Evolutionary conservation across 768 basidiomycete species (phyloP), one percentile per base, ranked within the genome.

Genomic region (Lentinula sp.): DNA sequence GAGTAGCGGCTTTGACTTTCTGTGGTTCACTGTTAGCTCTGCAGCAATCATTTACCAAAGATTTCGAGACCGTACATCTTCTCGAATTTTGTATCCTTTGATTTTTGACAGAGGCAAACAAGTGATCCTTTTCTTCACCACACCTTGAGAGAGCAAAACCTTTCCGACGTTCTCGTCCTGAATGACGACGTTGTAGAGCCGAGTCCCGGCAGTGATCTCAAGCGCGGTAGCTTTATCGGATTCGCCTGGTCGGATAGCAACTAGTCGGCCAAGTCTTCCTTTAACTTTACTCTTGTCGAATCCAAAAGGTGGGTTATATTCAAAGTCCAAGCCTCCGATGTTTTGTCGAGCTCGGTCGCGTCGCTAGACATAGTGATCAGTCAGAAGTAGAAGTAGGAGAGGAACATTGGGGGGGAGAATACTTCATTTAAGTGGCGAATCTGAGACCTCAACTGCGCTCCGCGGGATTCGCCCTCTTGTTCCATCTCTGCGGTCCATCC

Each of bases 31-130:
- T 16, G 35, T 20, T 16, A 52, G 12, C 35, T 2, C 18, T 54
- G 9, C 48, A 1, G 8, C 32, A 35, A 59, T 16, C 7, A 51
- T 5, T 33, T 28, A 37, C 36, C 53, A 57, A 32, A 6, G 16
- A 43, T 15, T 41, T 52, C 6, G 10, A 18, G 60, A 71, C 66
- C 72, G 76, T 80, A 80, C 91, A 61, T 71, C 67, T 4, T 70
- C 59, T 36, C 72, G 63, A 13, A 83, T 68, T 15, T 70, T 81
- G 66, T 79, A 83, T 1, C 86, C 80, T 57, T 83, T 85, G 68
- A 99, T 95, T 76, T 94, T 96, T 73, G 88, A 96, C 52, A 99
- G 76, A 0, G 96, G 96, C 65, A 98, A 94, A 72, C 97, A 86
- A 0, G 94, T 97, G 18, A 96, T 91, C 18, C 95, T 85, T 73